Percentiles rank a stretch among this genome's conserved stretches.
Evolutionary conservation across 805 yeast genomes (phyloP).

Genomic region (Zygotorulaspora florentina): DNA sequence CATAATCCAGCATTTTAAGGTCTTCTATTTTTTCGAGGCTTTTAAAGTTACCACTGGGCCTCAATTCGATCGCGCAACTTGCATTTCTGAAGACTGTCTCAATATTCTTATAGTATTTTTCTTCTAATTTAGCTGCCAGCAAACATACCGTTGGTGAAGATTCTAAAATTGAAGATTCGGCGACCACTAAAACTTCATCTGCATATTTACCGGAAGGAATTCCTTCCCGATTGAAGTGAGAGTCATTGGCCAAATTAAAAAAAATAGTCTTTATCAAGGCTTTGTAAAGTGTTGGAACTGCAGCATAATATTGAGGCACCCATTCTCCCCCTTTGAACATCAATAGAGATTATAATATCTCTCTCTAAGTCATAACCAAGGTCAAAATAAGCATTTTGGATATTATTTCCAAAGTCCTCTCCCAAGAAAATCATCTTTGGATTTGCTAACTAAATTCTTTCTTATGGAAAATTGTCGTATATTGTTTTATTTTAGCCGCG

Average conservation of each 20-base stretch:
- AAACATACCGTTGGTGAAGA: slow-evolving; percentile 19
- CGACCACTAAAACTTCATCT: slow-evolving; percentile 16
- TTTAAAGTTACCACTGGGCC: slow-evolving; percentile 11
- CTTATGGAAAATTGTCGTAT: no score
- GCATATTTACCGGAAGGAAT: not conserved
- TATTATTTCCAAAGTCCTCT: not conserved
- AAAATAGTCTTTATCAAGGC: slow-evolving; percentile 17
- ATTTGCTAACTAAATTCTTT: no score
- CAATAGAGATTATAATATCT: slow-evolving; percentile 16
- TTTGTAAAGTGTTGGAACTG: slow-evolving; percentile 6
- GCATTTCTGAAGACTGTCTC: slow-evolving; percentile 7
- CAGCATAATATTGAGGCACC: slow-evolving; percentile 18
- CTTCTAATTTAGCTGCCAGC: slow-evolving; percentile 19
- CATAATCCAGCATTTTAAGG: not conserved
- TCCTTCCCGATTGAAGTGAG: not conserved
- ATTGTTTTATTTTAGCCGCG: no score
- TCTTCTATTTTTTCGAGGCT: slow-evolving; percentile 1
- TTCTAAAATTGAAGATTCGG: slow-evolving; percentile 15
- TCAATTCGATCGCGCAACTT: slow-evolving; percentile 13
- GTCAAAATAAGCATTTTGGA: not conserved
- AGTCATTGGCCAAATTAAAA: slow-evolving; percentile 1
- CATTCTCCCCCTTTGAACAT: slow-evolving; percentile 7
- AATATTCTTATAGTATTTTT: slow-evolving; percentile 8
- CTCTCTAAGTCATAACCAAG: slow-evolving; percentile 5
- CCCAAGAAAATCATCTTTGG: not conserved